Conservation (phyloP, 2,329 filamentous ascomycete genomes). For the Dactylonectria macrodidyma region DNA sequence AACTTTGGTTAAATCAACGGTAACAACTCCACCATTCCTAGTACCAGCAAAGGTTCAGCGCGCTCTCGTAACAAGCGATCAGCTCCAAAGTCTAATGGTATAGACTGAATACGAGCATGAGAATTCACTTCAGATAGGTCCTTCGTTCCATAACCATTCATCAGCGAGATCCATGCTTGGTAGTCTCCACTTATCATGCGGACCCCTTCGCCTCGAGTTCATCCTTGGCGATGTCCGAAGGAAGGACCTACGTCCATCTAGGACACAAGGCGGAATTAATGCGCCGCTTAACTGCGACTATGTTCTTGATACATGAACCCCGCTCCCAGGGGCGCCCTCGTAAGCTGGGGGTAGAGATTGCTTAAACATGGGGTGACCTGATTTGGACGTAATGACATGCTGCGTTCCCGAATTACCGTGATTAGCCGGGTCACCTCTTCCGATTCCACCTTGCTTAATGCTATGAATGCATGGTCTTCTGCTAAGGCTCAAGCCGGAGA, state of each 20-base stretch:
- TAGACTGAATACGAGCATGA: too few relatives aligned
- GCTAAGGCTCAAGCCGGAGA: too few relatives aligned
- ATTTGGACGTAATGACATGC: too few relatives aligned
- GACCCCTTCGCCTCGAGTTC: neutral
- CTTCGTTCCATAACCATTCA: neutral
- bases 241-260: neutral
- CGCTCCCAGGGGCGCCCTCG: neutral
- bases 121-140: too few relatives aligned
- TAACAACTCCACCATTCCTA: too few relatives aligned
- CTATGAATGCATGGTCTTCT: neutral
- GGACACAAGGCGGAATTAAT: neutral
- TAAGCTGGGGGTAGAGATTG: slow-evolving; percentile 2
- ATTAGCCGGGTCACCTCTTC: neutral
- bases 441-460: neutral
- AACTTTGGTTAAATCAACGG: too few relatives aligned
- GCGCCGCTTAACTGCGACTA: neutral
- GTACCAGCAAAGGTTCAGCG: too few relatives aligned
- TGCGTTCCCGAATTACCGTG: neutral
- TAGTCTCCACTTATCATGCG: neutral
- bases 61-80: too few relatives aligned
- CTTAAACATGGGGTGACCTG: neutral
- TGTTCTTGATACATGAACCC: neutral
- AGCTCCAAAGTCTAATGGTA: too few relatives aligned
- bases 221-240: neutral
- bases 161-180: neutral